phyloP scores from a whole-genome alignment of 371 early-diverging fungal genomes.

The Haplosporangium sp. region DNA sequence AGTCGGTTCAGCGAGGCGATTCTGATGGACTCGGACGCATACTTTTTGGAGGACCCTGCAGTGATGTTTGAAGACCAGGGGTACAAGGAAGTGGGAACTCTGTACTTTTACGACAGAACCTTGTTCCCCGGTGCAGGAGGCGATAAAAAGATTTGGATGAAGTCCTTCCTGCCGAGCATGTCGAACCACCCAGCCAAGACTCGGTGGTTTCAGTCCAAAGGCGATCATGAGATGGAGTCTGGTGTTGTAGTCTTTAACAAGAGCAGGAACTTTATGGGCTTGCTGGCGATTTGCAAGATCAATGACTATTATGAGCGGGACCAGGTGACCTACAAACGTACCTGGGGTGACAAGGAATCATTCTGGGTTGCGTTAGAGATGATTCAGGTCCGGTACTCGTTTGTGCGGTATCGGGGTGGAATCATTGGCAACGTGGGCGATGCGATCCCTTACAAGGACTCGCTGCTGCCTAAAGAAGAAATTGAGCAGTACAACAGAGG shows the following conservation, averaged over 20 bases:
- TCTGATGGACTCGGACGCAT: conserved; percentile 82
- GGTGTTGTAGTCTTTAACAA: conserved; percentile 75
- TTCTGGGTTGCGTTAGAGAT: conserved; percentile 71
- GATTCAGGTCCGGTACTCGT: conserved; percentile 66
- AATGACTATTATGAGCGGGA: conserved; percentile 65
- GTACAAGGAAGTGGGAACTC: conserved; percentile 68
- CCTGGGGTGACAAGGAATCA: conserved; percentile 70
- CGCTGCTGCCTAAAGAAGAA: conserved; percentile 25
- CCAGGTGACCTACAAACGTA: conserved; percentile 59
- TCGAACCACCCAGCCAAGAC: conserved; percentile 62
- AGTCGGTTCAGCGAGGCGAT: conserved; percentile 75
- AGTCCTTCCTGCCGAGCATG: conserved; percentile 63
- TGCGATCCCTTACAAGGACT: conserved; percentile 35
- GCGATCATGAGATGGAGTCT: conserved; percentile 75
- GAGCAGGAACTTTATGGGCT: conserved; percentile 59
- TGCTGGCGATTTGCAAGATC: conserved; percentile 69
- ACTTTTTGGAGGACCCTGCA: conserved; percentile 73
- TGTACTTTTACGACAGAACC: conserved; percentile 76
- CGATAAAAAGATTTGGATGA: conserved; percentile 59
- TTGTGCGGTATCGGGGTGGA: conserved; percentile 61
- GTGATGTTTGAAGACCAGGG: conserved; percentile 66
- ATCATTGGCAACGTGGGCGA: conserved; percentile 65
- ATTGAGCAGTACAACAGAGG: conserved; percentile 36
- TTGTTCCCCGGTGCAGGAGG: conserved; percentile 58
- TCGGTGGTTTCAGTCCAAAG: conserved; percentile 61